Base-by-base conservation (phyloP, 306 rosid genomes). In the Oemleria cerasiformis region DNA sequence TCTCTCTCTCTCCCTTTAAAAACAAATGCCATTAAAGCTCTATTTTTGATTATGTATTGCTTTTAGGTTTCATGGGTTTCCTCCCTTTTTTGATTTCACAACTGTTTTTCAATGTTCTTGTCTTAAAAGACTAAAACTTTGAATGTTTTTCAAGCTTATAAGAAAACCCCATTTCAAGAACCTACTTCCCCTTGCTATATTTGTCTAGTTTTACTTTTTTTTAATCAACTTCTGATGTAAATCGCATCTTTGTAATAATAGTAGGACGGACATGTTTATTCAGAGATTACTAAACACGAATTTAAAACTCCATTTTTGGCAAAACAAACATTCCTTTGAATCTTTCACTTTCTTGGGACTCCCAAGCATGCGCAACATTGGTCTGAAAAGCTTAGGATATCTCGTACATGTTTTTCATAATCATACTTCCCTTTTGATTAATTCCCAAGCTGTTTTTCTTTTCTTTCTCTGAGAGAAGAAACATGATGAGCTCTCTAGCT, bases 321-420 rank as follows among this genome's bases (percentile, higher is more conserved):
- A 51, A 77, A 75, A 77, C 43, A 68, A 53, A 38, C 75, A 47
- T 67, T 50, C 23, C 48, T 25, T 53, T 55, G 67, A 30, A 65
- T 84, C 61, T 84, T 78, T 71, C 85, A 76, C 86, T 86, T 84
- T 87, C 82, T 86, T 78, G 84, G 86, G 77, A 84, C 88, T 79
- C 85, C 60, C 68, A 57, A 84, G 88, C 94, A 84, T 83, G 96
- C 89, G 84, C 75, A 86, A 62, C 54, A 84, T 82, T 68, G 83
- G 70, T 45, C 73, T 61, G 69, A 71, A 77, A 71, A 77, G 63
- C 80, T 45, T 65, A 60, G 79, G 78, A 75, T 61, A 71, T 78
- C 66, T 72, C 78, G 63, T 60, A 40, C 67, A 25, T 16, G 5
- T 30, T 30, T 30, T 30, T 30, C 36, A 30, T 30, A 30, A 30